Conservation (phyloP, 2,329 filamentous ascomycete genomes). For the Zopfia rhizophila region DNA sequence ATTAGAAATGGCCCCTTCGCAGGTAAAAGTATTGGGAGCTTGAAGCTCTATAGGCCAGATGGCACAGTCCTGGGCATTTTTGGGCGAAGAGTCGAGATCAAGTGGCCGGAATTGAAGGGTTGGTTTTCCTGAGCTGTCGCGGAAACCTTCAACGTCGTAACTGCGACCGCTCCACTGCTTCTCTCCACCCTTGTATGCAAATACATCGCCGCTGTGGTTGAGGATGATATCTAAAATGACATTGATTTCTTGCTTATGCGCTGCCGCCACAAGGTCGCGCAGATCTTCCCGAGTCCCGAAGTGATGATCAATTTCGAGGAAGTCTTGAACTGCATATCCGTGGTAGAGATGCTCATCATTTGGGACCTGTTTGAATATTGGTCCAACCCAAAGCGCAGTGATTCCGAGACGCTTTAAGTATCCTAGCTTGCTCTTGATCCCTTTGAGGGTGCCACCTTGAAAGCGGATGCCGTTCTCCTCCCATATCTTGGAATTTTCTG, state of each 20-base stretch:
- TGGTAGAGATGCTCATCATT: constrained; percentile 27
- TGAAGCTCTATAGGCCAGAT: constrained; percentile 36
- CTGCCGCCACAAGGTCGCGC: constrained; percentile 26
- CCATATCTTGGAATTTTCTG: constrained; percentile 16
- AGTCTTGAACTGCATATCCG: constrained; percentile 34
- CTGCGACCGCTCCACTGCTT: constrained; percentile 17
- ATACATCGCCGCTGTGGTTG: constrained; percentile 26
- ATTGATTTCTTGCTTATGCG: constrained; percentile 29
- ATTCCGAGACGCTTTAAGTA: constrained; percentile 33
- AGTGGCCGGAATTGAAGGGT: constrained; percentile 20
- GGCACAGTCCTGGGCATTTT: constrained; percentile 21
- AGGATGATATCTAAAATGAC: constrained; percentile 37
- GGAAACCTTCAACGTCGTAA: constrained; percentile 23
- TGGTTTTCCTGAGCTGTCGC: constrained; percentile 16
- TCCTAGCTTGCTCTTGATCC: constrained; percentile 31
- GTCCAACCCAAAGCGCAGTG: constrained; percentile 32
- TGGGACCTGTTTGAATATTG: constrained; percentile 34
- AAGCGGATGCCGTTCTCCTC: constrained; percentile 19
- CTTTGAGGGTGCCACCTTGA: constrained; percentile 29
- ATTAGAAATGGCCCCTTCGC: constrained; percentile 27
- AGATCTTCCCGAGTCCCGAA: constrained; percentile 34
- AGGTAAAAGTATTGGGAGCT: constrained; percentile 18
- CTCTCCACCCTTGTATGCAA: constrained; percentile 21
- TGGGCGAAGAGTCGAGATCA: not conserved
- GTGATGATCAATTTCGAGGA: constrained; percentile 31